Evolutionary conservation across 2,329 filamentous ascomycete genomes (phyloP).

Genomic region (Orbilia oligospora): DNA sequence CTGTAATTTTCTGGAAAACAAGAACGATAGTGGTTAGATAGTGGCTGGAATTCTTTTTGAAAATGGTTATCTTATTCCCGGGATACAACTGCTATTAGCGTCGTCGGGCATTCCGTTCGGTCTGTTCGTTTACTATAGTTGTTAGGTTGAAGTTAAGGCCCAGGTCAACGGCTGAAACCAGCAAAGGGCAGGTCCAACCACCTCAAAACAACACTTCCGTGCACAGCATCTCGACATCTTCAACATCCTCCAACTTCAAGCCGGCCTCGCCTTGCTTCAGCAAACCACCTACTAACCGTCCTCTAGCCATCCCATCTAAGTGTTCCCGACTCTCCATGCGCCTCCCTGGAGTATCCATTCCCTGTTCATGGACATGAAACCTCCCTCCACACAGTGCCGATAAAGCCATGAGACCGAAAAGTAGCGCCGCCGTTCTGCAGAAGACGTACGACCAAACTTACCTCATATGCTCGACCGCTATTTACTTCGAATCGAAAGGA

Average conservation of each 20-base stretch:
- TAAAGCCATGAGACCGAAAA: slow-evolving; percentile 71
- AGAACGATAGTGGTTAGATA: slow-evolving; percentile 7
- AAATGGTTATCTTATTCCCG: slow-evolving; percentile 1
- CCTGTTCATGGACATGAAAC: slow-evolving; percentile 35
- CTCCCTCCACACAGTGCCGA: background rate
- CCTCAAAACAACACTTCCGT: slow-evolving; percentile 51
- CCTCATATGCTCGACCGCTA: slow-evolving; percentile 91
- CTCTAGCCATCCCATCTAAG: background rate
- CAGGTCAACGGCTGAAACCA: slow-evolving; percentile 31
- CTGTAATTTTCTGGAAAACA: slow-evolving; percentile 6
- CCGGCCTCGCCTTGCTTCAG: background rate
- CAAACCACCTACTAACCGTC: background rate
- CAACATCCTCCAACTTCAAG: slow-evolving; percentile 3
- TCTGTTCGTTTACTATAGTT: background rate
- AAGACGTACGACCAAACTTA: slow-evolving; percentile 99
- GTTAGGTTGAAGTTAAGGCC: background rate
- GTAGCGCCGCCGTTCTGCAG: slow-evolving; percentile 80
- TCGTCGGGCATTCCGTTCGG: background rate
- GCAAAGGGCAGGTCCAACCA: slow-evolving; percentile 45
- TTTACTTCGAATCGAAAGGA: slow-evolving; percentile 91
- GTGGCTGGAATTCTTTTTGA: background rate
- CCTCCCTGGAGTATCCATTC: background rate
- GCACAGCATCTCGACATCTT: slow-evolving; percentile 6
- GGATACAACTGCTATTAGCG: slow-evolving; percentile 2
- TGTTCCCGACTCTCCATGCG: background rate